Evolutionary conservation across 176 grass and related monocot species (phyloP).

Genomic region (Carex myosuroides): DNA sequence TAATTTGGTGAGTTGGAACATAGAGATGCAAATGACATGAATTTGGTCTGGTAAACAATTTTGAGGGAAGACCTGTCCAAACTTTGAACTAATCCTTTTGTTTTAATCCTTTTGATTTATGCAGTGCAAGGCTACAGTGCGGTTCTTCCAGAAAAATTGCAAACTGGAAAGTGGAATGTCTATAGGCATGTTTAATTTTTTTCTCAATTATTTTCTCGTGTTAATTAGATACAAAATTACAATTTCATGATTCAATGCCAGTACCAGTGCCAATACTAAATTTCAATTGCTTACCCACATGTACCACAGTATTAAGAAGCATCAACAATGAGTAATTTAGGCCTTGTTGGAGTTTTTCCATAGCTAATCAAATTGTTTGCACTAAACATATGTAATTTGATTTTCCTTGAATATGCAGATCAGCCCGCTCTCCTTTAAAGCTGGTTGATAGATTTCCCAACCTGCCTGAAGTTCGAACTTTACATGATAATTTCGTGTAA

Average conservation of each 20-base stretch:
- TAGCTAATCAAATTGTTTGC: background rate
- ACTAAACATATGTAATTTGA: background rate
- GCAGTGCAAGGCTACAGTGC: constrained; percentile 82
- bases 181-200: constrained; percentile 49
- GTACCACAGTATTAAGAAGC: background rate
- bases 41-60: background rate
- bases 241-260: background rate
- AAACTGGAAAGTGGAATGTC: constrained; percentile 95
- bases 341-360: background rate
- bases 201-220: background rate
- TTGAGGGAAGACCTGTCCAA: background rate
- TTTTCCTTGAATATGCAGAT: constrained; percentile 34
- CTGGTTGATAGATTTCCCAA: constrained; percentile 37
- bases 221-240: background rate
- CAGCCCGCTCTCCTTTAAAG: constrained; percentile 49
- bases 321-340: background rate
- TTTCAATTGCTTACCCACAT: background rate
- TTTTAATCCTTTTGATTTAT: constrained; percentile 10
- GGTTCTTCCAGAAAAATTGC: constrained; percentile 88
- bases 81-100: background rate
- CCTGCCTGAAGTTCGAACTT: constrained; percentile 53
- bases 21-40: background rate
- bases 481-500: constrained; percentile 92
- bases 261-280: background rate
- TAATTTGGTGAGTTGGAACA: background rate